Evolutionary conservation across 208 protist genomes (phyloP).

Genomic region (Wallacemonas rigidus): DNA sequence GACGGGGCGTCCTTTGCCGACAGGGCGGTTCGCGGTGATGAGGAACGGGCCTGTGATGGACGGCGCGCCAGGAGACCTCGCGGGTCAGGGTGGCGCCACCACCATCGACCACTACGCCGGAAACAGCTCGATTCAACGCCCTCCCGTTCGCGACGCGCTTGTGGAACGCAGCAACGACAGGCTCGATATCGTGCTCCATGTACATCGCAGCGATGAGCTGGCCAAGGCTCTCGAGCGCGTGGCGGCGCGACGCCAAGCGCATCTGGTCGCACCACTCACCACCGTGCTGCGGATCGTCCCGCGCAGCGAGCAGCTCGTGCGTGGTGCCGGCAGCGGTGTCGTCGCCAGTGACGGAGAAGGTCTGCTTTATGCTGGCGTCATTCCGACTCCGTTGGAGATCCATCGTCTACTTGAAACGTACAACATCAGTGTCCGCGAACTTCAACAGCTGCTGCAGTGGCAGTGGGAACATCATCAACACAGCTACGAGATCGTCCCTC

Average conservation of each 20-base stretch:
- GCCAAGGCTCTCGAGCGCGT: constrained; percentile 21
- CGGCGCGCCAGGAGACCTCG: background rate
- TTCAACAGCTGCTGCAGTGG: constrained; percentile 76
- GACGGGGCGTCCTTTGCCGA: too few relatives aligned
- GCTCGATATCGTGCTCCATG: constrained; percentile 30
- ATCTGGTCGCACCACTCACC: constrained; percentile 28
- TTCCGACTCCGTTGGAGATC: constrained; percentile 53
- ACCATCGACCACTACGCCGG: constrained; percentile 10
- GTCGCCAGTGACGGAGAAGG: background rate
- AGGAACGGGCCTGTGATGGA: background rate
- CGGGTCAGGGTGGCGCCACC: background rate
- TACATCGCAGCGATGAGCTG: constrained; percentile 29
- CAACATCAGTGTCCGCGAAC: constrained; percentile 53
- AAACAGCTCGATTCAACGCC: background rate
- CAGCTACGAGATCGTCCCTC: constrained; percentile 53
- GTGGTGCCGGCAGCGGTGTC: constrained; percentile 28
- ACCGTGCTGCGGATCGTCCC: constrained; percentile 34
- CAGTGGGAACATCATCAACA: constrained; percentile 79
- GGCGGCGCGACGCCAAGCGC: background rate
- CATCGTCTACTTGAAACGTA: constrained; percentile 45
- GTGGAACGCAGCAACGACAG: background rate
- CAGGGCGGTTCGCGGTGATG: too few relatives aligned
- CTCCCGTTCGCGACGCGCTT: background rate
- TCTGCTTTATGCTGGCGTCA: constrained; percentile 43
- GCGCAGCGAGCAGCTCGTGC: constrained; percentile 25